phyloP scores from a whole-genome alignment of 192 early-diverging fungal genomes.

The Entophlyctis luteolus region DNA sequence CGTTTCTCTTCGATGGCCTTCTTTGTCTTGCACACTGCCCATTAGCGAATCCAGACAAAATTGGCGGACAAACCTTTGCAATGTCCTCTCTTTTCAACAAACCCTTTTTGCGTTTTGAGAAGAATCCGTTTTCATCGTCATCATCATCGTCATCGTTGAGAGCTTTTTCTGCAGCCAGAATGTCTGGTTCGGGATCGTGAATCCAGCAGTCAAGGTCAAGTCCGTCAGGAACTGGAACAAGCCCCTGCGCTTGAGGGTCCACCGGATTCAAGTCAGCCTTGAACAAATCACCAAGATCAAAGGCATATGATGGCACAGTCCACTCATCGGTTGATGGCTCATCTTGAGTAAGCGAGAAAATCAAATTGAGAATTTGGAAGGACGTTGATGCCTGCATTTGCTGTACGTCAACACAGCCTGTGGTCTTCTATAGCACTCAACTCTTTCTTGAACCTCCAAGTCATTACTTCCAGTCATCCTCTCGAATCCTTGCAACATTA shows the following conservation, averaged over 20 bases:
- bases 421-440: no score
- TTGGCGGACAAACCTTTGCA: not conserved
- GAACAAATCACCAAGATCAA: slow-evolving; percentile 39
- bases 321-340: not conserved
- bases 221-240: slow-evolving; percentile 82
- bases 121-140: not conserved
- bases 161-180: slow-evolving; percentile 10
- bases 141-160: slow-evolving; percentile 5
- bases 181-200: slow-evolving; percentile 61
- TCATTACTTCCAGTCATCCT: slow-evolving; percentile 40
- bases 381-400: slow-evolving; percentile 19
- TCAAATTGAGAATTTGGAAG: slow-evolving; percentile 11
- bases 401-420: no score
- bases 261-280: slow-evolving; percentile 87
- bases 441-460: slow-evolving; percentile 78
- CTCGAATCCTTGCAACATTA: slow-evolving; percentile 12
- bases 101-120: not conserved
- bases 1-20: slow-evolving; percentile 4
- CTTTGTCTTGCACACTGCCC: no score
- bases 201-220: slow-evolving; percentile 83
- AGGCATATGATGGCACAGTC: slow-evolving; percentile 6
- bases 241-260: slow-evolving; percentile 80
- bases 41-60: no score
- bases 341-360: slow-evolving; percentile 5
- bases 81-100: not conserved